phyloP scores from a whole-genome alignment of 805 yeast species.

The Saccharomycopsis sp. region DNA sequence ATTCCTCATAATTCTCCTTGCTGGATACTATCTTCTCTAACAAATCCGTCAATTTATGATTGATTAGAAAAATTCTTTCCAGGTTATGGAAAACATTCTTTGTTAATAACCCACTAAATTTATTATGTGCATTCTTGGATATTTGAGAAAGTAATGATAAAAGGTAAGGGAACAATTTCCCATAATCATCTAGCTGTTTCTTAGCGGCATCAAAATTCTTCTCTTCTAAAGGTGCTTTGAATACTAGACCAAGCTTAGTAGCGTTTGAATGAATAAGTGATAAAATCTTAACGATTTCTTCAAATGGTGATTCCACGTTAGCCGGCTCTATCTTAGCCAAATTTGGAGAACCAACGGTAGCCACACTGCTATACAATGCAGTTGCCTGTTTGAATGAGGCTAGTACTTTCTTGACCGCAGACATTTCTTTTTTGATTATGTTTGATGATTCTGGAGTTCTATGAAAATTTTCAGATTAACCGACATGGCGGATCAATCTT shows the following conservation, averaged over 20 bases:
- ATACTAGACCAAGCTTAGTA: slow-evolving; percentile 68
- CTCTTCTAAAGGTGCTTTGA: slow-evolving; percentile 49
- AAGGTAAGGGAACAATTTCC: slow-evolving; percentile 38
- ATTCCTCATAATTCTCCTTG: slow-evolving; percentile 22
- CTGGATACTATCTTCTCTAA: slow-evolving; percentile 13
- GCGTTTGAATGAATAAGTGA: slow-evolving; percentile 64
- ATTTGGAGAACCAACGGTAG: no score
- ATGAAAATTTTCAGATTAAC: no score
- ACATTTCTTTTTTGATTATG: not conserved
- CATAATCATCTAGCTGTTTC: slow-evolving; percentile 40
- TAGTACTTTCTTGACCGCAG: not conserved
- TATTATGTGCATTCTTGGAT: slow-evolving; percentile 15
- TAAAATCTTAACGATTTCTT: slow-evolving; percentile 53
- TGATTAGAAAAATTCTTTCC: slow-evolving; percentile 4
- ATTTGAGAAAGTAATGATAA: slow-evolving; percentile 41
- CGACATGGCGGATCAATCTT: no score
- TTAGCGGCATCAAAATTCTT: slow-evolving; percentile 37
- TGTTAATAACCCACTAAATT: slow-evolving; percentile 3
- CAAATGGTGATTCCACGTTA: slow-evolving; percentile 38
- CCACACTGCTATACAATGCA: no score
- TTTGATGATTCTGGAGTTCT: not conserved
- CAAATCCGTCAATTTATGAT: not conserved
- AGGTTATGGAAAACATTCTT: slow-evolving; percentile 3
- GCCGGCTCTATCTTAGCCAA: slow-evolving; percentile 29
- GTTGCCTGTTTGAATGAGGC: not conserved